Base-by-base conservation (phyloP, 2,329 filamentous ascomycete genomes). In the Rhynchosporium secalis region DNA sequence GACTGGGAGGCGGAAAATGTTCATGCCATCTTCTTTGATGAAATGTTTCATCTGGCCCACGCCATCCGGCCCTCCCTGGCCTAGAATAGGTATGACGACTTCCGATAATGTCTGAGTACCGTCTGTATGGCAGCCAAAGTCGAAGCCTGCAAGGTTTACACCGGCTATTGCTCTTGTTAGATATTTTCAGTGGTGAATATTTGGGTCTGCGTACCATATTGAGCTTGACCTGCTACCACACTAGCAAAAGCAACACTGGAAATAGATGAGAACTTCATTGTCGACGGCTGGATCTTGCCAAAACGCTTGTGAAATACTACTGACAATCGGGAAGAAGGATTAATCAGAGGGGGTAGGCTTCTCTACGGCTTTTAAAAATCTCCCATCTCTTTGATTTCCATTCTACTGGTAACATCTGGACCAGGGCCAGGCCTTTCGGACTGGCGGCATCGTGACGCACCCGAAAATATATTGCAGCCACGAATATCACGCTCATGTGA, bases 1-100 rank as follows among this genome's bases (percentile, higher is more conserved):
- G 0, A 84, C 79, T 0, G 83, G 83, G 8, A 88, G 76, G 43
- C 84, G 80, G 72, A 86, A 81, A 43, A 83, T 75, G 69, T 86
- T 86, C 58, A 86, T 75, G 10, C 49, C 31, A 13, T 61, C 59
- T 31, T 45, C 33, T 31, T 20, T 40, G 31, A 48, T 38, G 38
- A 69, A 70, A 40, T 71, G 69, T 9, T 54, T 3, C 66, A 72
- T 71, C 59, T 72, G 69, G 1, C 61, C 66, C 9, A 62, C 38
- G 1, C 75, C 75, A 64, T 77, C 75, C 6, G 70, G 68, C 2
- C 74, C 72, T 7, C 72, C 72, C 3, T 73, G 54, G 15, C 64
- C 52, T 4, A 65, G 36, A 20, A 49, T 33, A 4, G 52, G 49
- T 9, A 36, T 26, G 12, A 15, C 20, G 41, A 55, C 49, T 20